Base-by-base conservation (phyloP, 208 protist genomes). In the Crithidia fasciculata region DNA sequence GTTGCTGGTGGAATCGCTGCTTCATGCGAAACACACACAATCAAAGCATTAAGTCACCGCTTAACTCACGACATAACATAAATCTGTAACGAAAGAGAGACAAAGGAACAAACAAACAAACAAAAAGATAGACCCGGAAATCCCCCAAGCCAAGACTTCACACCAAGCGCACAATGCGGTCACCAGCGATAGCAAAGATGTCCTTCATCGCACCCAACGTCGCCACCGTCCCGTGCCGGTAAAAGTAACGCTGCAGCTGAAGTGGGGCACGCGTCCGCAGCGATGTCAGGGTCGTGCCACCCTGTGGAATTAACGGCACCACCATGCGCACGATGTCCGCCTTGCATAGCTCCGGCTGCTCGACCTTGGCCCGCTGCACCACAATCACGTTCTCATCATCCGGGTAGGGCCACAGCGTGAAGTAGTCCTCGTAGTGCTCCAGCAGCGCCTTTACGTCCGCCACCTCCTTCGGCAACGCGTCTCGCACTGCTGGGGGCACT, bases 321-420 rank as follows among this genome's bases (percentile, higher is more conserved):
- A 94, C 80, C 68, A 83, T 81, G 8, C 84, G 80, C 43, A 82
- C 78, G 62, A 96, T 81, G 28, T 91, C 86, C 2, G 86, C 85
- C 50, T 76, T 45, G 28, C 76, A 68, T 12, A 91, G 57, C n/a
- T 69, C 74, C 15, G 89, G 82, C 18, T 83, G 60, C 45, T 87
- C 83, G 55, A 96, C 71, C 70, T 89, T 91, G 2, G 90, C 92
- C 0, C 92, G 89, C 72, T 92, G 84, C 49, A 96, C 81, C 7
- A 96, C 80, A 0, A 80, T 81, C 10, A 93, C 67, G n/a, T 71
- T 69, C 28, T 83, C 60, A 62, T 95, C 81, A 71, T 96, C 92
- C 0, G 90, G 88, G 52, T 90, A 95, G 50, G 70, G 76, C 90
- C 92, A 96, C 10, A 79, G 76, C 6, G 59, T 49, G 57, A 96